Conservation (phyloP, 257 asterid genomes). For the Nyctanthes arbortristis region DNA sequence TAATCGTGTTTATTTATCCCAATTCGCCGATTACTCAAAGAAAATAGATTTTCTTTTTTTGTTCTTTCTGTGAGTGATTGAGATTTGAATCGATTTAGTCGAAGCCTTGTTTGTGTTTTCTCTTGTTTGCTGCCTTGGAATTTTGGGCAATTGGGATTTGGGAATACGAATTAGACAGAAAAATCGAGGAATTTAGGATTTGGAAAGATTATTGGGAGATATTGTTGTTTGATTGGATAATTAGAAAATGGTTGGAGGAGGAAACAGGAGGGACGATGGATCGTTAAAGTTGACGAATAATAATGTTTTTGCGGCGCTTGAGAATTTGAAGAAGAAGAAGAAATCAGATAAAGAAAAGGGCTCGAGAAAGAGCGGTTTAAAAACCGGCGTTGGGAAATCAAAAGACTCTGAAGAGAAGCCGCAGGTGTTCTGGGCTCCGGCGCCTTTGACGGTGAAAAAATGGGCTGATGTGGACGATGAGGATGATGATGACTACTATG, state of each 20-base stretch:
- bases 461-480: conserved; percentile 99
- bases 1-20: neutral
- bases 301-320: conserved; percentile 92
- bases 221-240: neutral
- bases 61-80: too few relatives aligned
- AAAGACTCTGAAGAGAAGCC: conserved; percentile 41
- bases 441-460: conserved; percentile 76
- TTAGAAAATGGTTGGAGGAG: conserved; percentile 81
- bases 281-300: conserved; percentile 65
- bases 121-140: neutral
- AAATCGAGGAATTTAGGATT: neutral
- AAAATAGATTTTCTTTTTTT: too few relatives aligned
- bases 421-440: conserved; percentile 88
- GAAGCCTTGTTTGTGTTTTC: neutral
- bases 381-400: conserved; percentile 31
- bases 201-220: neutral
- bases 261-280: conserved; percentile 73
- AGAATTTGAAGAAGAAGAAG: conserved; percentile 85
- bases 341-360: conserved; percentile 71
- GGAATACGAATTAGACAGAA: neutral
- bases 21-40: neutral
- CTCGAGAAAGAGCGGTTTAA: conserved; percentile 38
- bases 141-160: conserved; percentile 23
- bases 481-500: conserved; percentile 92
- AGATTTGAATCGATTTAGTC: neutral